Base-by-base conservation (phyloP, 805 yeast species). In the Candida loeiensis region DNA sequence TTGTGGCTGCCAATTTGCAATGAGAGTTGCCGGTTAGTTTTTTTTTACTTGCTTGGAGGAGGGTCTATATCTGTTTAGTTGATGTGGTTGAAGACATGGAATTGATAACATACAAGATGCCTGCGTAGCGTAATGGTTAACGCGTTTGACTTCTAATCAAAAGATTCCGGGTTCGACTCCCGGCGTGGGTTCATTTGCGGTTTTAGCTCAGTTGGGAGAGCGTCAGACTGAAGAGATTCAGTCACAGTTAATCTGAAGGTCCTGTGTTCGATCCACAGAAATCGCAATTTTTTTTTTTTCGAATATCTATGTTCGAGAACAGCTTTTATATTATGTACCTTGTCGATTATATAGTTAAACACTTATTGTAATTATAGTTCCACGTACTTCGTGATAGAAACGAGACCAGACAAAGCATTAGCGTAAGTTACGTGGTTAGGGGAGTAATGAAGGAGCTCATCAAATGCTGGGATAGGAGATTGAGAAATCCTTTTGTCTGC, bases 201-300 rank as follows among this genome's bases (percentile, higher is more conserved):
- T 32, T 38, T 38, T 38, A 38, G 41, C 41, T 38, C 41, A 38
- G 41, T 38, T 38, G 41, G 41, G 64, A 59, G 64, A 59, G 64
- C 64, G 64, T 56, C 64, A 59, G 64, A 59, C 64, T 59, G 64
- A 58, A 53, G 58, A 43, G 39, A 43, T 46, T 46, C 49, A 43
- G 49, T 43, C 46, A 46, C 46, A 46, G 52, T 41, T 44, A 46
- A 45, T 80, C 85, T 80, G 85, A 76, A 82, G 88, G 88, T 80
- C 85, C 82, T 79, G 86, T 78, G 87, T 82, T 82, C 87, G 82
- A 81, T 79, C 86, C 87, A 78, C 86, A 79, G 77, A 76, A 73
- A 62, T 73, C 79, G 81, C 81, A 76, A 52, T 35, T 40, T 47
- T 55, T 60, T 17, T 30, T 30, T 13, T 6, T 14, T 28, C 16